A percentile compares a stretch with the other conserved stretches of the same genome.
Evolutionary conservation across 1,284 basidiomycete genomes (phyloP).

Genomic region (Omphalotus olearius): DNA sequence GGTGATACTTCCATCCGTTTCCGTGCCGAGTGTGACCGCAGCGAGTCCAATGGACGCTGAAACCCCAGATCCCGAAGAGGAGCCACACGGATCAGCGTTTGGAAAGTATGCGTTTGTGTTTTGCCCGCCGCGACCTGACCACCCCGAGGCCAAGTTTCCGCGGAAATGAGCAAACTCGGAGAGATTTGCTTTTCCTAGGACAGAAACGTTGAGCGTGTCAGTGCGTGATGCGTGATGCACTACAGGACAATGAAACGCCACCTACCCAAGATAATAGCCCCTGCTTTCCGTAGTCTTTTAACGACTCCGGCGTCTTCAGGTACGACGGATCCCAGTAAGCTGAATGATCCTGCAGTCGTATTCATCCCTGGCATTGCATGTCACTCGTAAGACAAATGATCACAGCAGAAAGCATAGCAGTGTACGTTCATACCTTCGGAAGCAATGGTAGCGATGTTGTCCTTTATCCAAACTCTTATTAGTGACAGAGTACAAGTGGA

Average conservation of each 20-base stretch:
- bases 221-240: neutral
- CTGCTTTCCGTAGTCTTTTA: slow-evolving; percentile 55
- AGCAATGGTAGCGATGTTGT: slow-evolving; percentile 60
- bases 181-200: slow-evolving; percentile 54
- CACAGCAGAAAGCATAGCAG: neutral
- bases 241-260: neutral
- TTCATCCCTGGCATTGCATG: slow-evolving; percentile 51
- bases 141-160: slow-evolving; percentile 54
- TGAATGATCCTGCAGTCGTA: slow-evolving; percentile 59
- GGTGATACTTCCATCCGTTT: slow-evolving; percentile 64
- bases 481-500: neutral
- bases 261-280: slow-evolving; percentile 60
- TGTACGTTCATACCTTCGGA: slow-evolving; percentile 40
- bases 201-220: neutral
- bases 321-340: slow-evolving; percentile 52
- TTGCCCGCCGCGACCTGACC: slow-evolving; percentile 66
- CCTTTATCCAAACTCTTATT: slow-evolving; percentile 20
- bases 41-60: slow-evolving; percentile 59
- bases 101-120: slow-evolving; percentile 57
- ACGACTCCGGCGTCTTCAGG: slow-evolving; percentile 62
- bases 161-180: slow-evolving; percentile 62
- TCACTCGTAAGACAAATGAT: neutral
- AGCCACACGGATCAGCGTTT: slow-evolving; percentile 58
- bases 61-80: slow-evolving; percentile 62
- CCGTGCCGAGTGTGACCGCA: slow-evolving; percentile 35